Evolutionary conservation across 1,284 basidiomycete species (phyloP), one percentile per base, ranked within the genome.

Genomic region (Cutaneotrichosporon sp.): DNA sequence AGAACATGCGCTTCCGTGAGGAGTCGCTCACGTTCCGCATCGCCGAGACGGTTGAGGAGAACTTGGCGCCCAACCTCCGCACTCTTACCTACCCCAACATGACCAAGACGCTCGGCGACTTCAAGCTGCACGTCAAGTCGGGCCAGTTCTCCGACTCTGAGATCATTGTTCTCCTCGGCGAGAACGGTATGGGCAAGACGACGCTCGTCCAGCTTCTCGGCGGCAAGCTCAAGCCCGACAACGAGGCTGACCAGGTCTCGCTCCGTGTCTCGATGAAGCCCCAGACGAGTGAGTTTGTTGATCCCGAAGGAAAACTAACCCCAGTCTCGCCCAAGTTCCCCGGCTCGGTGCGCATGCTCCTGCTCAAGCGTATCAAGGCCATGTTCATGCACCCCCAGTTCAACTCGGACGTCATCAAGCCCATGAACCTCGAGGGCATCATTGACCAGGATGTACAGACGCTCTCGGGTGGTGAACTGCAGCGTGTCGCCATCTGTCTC

Each of bases 171-270:
- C 91, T 97, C 88, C 84, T 97, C 40, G 94, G 94, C 66, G 94
- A 98, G 85, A 98, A 98, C 80, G 94, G 94, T 61, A 98, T 92
- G 11, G 94, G 94, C 55, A 98, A 98, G 85, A 97, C 95, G 56
- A 98, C 94, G 0, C 91, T 98, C 77, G 91, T 98, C 65, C 90
- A 93, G 69, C 83, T 98, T 61, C 85, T 98, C 62, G 92, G 92
- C 9, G 95, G 94, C 57, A 84, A 83, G 75, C 88, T 93, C 69
- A 87, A 85, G 26, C 93, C 95, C 9, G 95, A 98, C 82, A 81
- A 86, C 66, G 88, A 89, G 79, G 86, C 87, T 36, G 89, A 91
- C 80, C 90, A 89, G 80, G 68, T 80, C 46, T 87, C 89, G 81
- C 85, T 87, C 67, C 68, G 88, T 8, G 92, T 97, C 14, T 96